Evolutionary conservation across 2,329 filamentous ascomycete species (phyloP), one percentile per base, ranked within the genome.

Genomic region (Penicillium italicum): DNA sequence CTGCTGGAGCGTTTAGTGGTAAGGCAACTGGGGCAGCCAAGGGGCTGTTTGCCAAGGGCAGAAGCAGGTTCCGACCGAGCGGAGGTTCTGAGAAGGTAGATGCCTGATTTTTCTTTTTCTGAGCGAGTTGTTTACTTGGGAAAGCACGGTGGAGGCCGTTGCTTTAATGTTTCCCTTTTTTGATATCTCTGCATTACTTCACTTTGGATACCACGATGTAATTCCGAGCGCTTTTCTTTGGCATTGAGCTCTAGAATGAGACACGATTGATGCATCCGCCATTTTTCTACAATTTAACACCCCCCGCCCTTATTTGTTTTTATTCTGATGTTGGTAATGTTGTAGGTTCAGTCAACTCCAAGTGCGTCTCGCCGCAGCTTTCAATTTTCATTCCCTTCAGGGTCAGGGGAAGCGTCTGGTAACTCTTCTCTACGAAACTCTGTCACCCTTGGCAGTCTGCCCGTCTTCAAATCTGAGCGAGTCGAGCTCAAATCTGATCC

Each of bases 41-140:
- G 78, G 93, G 92, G 50, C 75, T 97, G 61, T 87, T 97, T 72
- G 91, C 89, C 62, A 96, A 96, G 77, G 90, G 92, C 64, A 93
- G 89, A 77, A 93, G 84, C 76, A 93, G 90, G 74, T 85, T 96
- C 68, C 79, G 79, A 70, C 83, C 83, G n/a, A 58, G 60, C 61
- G 85, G 86, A 59, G 75, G 75, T 50, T 74, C 75, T 69, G 90
- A 94, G 75, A 95, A 95, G 90, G 89, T 92, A 89, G 91, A 90
- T 86, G 45, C 58, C 49, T 64, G 52, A 61, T 62, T 53, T 57
- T 58, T 59, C 53, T 57, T 46, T 36, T 54, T 61, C 53, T 45
- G 50, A 45, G 58, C 40, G 38, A 30, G 46, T 40, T 48, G 28
- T 44, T 48, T 53, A 43, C 47, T 24, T 43, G 52, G 57, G 50